Evolutionary conservation across 108 stramenopile species (phyloP), one percentile per base, ranked within the genome.

Genomic region (Pseudonitzschia multistriata): DNA sequence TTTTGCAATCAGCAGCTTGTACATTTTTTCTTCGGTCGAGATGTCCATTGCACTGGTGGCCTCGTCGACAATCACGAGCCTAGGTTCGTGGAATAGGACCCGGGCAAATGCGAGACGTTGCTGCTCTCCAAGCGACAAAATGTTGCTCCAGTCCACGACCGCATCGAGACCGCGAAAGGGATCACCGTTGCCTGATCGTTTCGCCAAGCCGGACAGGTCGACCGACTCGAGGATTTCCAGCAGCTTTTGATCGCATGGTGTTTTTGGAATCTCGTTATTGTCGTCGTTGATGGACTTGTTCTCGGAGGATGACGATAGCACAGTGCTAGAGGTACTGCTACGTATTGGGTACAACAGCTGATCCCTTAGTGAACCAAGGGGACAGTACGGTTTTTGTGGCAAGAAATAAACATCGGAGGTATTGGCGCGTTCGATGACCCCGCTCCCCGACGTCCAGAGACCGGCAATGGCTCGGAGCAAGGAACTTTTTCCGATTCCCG

Each of bases 41-140:
- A 89, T 78, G 72, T 92, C 93, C 62, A 91, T 70, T 2, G 97
- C 97, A 0, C 85, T 87, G 11, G 97, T 98, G 0, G 96, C 96
- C 49, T 85, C 84, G 62, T 97, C 97, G 34, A 97, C 74, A 40
- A 98, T 91, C 8, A 94, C 94, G 19, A 98, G 66, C 21, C 75
- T 67, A n/a, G 97, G 97, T 69, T 80, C 67, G 73, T 94, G 89
- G 57, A 96, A 85, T 31, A 97, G 67, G 3, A 98, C 67, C 25
- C 98, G 76, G 3, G 90, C 96, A 73, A 98, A 98, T 8, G 97
- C 95, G n/a, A 98, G 67, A 5, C 94, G 68, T 67, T 98, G 97
- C 70, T 98, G 98, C 77, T 98, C 98, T 42, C 98, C 98, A 50
- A 97, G 71, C 0, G 90, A 92, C 15, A 98, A 81, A 33, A 79